Evolutionary conservation across 768 basidiomycete genomes (phyloP).

Genomic region (Trichaptum fuscoviolaceum): DNA sequence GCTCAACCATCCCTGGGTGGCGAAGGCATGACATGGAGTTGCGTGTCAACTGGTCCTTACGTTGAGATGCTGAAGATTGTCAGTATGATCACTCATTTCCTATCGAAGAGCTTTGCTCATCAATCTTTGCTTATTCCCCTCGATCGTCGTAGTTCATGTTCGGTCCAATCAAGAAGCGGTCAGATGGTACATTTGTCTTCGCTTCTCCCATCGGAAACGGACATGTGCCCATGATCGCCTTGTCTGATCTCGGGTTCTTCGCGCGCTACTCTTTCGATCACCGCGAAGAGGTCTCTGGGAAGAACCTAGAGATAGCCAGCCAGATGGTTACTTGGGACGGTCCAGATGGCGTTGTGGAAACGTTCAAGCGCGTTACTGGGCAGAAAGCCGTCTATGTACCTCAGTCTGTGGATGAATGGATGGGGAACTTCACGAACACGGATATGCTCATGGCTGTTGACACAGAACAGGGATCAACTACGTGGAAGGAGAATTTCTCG

Average conservation of each 20-base stretch:
- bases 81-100: constrained; percentile 10
- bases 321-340: constrained; percentile 29
- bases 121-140: not conserved
- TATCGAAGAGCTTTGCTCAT: not conserved
- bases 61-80: constrained; percentile 37
- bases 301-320: constrained; percentile 32
- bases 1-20: constrained; percentile 30
- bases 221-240: constrained; percentile 32
- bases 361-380: constrained; percentile 34
- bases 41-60: constrained; percentile 35
- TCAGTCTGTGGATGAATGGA: constrained; percentile 30
- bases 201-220: constrained; percentile 31
- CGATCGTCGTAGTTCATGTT: constrained; percentile 26
- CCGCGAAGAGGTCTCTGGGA: constrained; percentile 29
- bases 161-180: constrained; percentile 29
- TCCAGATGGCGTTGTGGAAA: constrained; percentile 19
- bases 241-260: constrained; percentile 37
- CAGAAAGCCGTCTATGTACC: constrained; percentile 28
- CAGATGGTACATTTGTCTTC: constrained; percentile 38
- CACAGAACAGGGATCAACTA: constrained; percentile 26
- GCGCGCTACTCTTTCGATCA: constrained; percentile 34
- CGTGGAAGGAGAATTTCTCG: constrained; percentile 34
- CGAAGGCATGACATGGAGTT: constrained; percentile 29
- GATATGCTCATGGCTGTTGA: constrained; percentile 27
- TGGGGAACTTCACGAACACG: constrained; percentile 22